Conservation (phyloP, 2,329 filamentous ascomycete species). For the Hirsutella rhossiliensis region DNA sequence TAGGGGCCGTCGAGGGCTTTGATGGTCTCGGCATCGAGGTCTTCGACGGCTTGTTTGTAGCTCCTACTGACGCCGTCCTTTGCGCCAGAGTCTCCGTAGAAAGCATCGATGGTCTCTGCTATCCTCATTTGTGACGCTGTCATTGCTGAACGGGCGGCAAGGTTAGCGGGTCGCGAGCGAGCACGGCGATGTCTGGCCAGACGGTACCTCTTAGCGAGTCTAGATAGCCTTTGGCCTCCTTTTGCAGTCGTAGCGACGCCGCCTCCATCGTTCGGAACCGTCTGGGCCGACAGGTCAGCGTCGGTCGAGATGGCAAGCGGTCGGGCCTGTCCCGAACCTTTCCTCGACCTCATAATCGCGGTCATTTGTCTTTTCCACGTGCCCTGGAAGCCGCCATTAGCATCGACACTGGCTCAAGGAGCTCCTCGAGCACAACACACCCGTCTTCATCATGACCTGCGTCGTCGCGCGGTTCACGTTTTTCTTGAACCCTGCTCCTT, state of each 20-base stretch:
- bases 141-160: constrained; percentile 54
- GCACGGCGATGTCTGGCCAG: not conserved
- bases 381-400: constrained; percentile 39
- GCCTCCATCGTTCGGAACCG: constrained; percentile 97
- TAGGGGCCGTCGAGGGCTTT: constrained; percentile 97
- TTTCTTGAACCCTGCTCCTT: constrained; percentile 48
- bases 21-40: constrained; percentile 95
- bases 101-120: constrained; percentile 97
- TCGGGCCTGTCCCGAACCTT: constrained; percentile 37
- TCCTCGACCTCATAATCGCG: constrained; percentile 98
- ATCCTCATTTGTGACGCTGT: constrained; percentile 99
- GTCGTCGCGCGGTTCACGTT: constrained; percentile 98
- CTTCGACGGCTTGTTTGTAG: constrained; percentile 97
- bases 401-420: not conserved
- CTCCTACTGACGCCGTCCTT: constrained; percentile 90
- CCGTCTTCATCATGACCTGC: constrained; percentile 99
- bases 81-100: constrained; percentile 93
- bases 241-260: constrained; percentile 82
- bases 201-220: constrained; percentile 75
- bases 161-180: not conserved
- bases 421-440: constrained; percentile 28
- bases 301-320: not conserved
- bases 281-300: constrained; percentile 32
- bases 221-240: constrained; percentile 95
- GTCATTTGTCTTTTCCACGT: constrained; percentile 97